phyloP scores from a whole-genome alignment of 1,139 yeast genomes.

The Ogataea hybrid region DNA sequence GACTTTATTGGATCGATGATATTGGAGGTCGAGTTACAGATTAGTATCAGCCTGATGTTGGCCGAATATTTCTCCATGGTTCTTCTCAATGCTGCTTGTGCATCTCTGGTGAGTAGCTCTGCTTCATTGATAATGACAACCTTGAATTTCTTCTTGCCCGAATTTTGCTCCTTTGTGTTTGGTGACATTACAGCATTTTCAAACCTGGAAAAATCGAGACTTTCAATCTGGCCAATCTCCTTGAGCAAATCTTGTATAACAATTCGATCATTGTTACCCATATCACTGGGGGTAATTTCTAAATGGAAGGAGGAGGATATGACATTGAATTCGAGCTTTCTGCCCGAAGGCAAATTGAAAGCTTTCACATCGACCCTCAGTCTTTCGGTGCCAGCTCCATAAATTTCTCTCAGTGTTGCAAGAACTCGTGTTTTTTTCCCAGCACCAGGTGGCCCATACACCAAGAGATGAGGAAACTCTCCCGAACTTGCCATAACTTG shows the following conservation, averaged over 20 bases:
- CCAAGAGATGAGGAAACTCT: slow-evolving; percentile 88
- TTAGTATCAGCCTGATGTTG: slow-evolving; percentile 77
- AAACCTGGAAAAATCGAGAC: slow-evolving; percentile 66
- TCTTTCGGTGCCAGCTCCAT: slow-evolving; percentile 79
- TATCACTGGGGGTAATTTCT: slow-evolving; percentile 95
- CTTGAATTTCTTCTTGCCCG: slow-evolving; percentile 69
- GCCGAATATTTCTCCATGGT: slow-evolving; percentile 97
- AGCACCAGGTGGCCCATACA: slow-evolving; percentile 96
- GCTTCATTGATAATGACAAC: slow-evolving; percentile 95
- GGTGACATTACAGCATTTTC: slow-evolving; percentile 8
- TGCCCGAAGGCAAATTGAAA: slow-evolving; percentile 66
- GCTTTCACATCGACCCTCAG: slow-evolving; percentile 87
- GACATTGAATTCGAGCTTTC: slow-evolving; percentile 86
- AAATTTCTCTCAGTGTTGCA: slow-evolving; percentile 74
- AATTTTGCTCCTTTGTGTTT: slow-evolving; percentile 15
- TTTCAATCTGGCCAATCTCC: slow-evolving; percentile 94
- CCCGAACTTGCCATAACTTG: slow-evolving; percentile 59
- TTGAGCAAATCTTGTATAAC: slow-evolving; percentile 92
- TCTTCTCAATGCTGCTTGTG: slow-evolving; percentile 95
- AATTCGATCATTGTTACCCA: slow-evolving; percentile 93
- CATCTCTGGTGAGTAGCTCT: slow-evolving; percentile 87
- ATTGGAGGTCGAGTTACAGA: slow-evolving; percentile 87
- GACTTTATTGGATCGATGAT: slow-evolving; percentile 94
- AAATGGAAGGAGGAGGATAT: slow-evolving; percentile 87
- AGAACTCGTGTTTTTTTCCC: slow-evolving; percentile 95